phyloP scores from a whole-genome alignment of 805 yeast genomes.

The Candida tallmaniae region DNA sequence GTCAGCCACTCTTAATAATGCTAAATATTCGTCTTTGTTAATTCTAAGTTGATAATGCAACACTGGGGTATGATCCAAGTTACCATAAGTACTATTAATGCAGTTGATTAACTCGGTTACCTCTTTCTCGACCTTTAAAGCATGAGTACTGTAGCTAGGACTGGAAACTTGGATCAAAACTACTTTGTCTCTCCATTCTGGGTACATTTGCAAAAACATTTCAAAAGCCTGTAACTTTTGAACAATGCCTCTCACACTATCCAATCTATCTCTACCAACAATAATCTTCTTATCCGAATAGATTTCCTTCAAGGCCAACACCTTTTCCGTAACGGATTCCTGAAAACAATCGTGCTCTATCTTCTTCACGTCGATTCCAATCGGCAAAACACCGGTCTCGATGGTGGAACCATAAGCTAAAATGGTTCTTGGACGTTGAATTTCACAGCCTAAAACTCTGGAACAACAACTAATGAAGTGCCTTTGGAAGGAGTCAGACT shows the following conservation, averaged over 20 bases:
- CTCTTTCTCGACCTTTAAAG: slow-evolving; percentile 68
- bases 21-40: slow-evolving; percentile 83
- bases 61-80: slow-evolving; percentile 78
- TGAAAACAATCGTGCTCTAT: slow-evolving; percentile 61
- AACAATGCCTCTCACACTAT: slow-evolving; percentile 86
- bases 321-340: slow-evolving; percentile 53
- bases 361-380: slow-evolving; percentile 78
- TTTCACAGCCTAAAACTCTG: slow-evolving; percentile 80
- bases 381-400: slow-evolving; percentile 71
- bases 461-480: slow-evolving; percentile 91
- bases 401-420: slow-evolving; percentile 75
- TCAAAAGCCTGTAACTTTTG: slow-evolving; percentile 92
- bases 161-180: slow-evolving; percentile 89
- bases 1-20: slow-evolving; percentile 85
- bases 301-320: slow-evolving; percentile 56
- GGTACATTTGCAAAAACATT: slow-evolving; percentile 81
- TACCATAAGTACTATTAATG: slow-evolving; percentile 83
- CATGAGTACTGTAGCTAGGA: slow-evolving; percentile 55
- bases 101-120: slow-evolving; percentile 77
- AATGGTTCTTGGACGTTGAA: slow-evolving; percentile 48
- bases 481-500: slow-evolving; percentile 77
- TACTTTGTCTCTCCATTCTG: slow-evolving; percentile 85
- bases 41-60: slow-evolving; percentile 90
- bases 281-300: slow-evolving; percentile 70
- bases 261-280: slow-evolving; percentile 91